These are phyloP conservation scores for Linnemannia schmuckeri DNA, from an alignment of 192 early-diverging fungal species.

Conservation along the genomic window DNA sequence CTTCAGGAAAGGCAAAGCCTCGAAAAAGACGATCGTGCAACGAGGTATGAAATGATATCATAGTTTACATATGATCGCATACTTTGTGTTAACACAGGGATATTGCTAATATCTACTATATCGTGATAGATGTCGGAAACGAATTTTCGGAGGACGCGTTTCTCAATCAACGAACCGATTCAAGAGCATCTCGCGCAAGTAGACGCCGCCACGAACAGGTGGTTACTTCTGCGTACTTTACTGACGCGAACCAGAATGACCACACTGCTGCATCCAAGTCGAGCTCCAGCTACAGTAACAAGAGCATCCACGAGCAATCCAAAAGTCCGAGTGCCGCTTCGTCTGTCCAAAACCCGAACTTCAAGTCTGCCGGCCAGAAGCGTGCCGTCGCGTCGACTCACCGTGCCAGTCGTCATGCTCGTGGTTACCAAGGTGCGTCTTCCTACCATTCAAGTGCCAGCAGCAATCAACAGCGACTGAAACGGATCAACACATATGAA, in stretches of 20 bases:
- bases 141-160: constrained; percentile 41
- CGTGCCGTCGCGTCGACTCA: not conserved
- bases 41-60: not conserved
- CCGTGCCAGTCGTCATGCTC: not conserved
- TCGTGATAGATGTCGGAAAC: not conserved
- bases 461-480: not conserved
- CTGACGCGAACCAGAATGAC: not conserved
- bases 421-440: not conserved
- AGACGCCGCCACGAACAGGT: not conserved
- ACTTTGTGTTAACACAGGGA: not conserved
- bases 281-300: not conserved
- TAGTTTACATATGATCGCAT: not conserved
- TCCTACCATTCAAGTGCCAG: not conserved
- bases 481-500: not conserved
- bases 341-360: not conserved
- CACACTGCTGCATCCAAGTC: not conserved
- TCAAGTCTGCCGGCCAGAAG: not conserved
- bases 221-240: constrained; percentile 33
- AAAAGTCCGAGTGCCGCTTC: not conserved
- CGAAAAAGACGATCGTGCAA: constrained; percentile 14
- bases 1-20: constrained; percentile 49
- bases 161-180: not conserved
- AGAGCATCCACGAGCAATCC: not conserved
- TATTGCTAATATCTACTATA: not conserved
- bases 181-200: not conserved